phyloP scores from a whole-genome alignment of 257 asterid genomes.

The Ligustrum vulgare region DNA sequence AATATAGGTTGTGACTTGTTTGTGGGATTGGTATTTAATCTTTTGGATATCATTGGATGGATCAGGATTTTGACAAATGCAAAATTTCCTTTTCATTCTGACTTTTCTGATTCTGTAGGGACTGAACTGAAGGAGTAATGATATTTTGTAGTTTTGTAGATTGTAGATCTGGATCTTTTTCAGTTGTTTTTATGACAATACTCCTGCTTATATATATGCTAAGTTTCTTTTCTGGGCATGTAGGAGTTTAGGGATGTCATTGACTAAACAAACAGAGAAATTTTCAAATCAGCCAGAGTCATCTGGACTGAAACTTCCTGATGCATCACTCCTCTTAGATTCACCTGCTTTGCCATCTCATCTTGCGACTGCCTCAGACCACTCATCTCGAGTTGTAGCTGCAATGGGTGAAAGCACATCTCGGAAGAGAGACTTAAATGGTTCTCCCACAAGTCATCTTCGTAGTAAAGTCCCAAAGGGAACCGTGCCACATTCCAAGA shows the following conservation, averaged over 20 bases:
- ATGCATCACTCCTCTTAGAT: slow-evolving; percentile 69
- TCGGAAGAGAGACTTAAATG: slow-evolving; percentile 65
- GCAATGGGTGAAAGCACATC: slow-evolving; percentile 78
- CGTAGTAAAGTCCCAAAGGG: slow-evolving; percentile 77
- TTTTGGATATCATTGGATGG: background rate
- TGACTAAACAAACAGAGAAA: slow-evolving; percentile 31
- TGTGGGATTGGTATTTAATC: slow-evolving; percentile 1
- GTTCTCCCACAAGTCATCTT: slow-evolving; percentile 43
- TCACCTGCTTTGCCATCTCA: slow-evolving; percentile 56
- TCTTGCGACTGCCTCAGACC: slow-evolving; percentile 41
- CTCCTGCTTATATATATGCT: slow-evolving; percentile 11
- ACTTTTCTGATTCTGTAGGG: slow-evolving; percentile 3
- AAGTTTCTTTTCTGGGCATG: slow-evolving; percentile 18
- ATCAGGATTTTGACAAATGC: background rate
- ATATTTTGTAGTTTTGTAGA: background rate
- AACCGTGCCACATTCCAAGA: slow-evolving; percentile 56
- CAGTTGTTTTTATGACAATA: slow-evolving; percentile 7
- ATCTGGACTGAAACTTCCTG: slow-evolving; percentile 63
- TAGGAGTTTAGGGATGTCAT: slow-evolving; percentile 33
- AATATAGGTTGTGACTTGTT: background rate
- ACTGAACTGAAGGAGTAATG: background rate
- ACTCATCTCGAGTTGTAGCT: slow-evolving; percentile 80
- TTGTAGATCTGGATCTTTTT: background rate
- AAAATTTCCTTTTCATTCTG: background rate
- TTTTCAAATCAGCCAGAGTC: slow-evolving; percentile 33